phyloP scores from a whole-genome alignment of 176 grass and related monocot genomes.

The Eleusine coracana region DNA sequence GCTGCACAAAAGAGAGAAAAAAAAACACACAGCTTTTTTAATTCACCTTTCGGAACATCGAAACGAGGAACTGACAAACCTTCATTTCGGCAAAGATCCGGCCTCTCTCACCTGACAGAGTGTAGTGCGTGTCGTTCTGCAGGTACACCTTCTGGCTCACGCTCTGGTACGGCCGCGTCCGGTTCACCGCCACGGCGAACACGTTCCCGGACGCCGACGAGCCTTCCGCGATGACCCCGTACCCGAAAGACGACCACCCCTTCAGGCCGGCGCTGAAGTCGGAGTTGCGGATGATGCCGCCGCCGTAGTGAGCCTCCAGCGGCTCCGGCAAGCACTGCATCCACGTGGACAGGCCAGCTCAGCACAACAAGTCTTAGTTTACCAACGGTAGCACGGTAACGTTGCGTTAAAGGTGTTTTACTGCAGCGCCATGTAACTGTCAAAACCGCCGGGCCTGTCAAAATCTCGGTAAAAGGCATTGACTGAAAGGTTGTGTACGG shows the following conservation, averaged over 20 bases:
- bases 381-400: not conserved
- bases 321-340: constrained; percentile 84
- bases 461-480: constrained; percentile 38
- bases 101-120: constrained; percentile 64
- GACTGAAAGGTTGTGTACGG: constrained; percentile 29
- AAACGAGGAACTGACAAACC: not conserved
- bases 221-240: constrained; percentile 39
- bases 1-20: constrained; percentile 40
- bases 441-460: constrained; percentile 26
- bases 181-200: constrained; percentile 45
- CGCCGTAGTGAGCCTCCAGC: constrained; percentile 65
- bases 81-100: not conserved
- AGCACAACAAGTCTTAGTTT: not conserved
- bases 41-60: not conserved
- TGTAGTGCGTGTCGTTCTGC: constrained; percentile 70
- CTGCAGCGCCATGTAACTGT: constrained; percentile 4
- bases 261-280: constrained; percentile 58
- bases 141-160: constrained; percentile 81
- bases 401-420: not conserved
- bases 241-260: constrained; percentile 68
- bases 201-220: constrained; percentile 55
- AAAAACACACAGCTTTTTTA: not conserved
- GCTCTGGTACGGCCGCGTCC: constrained; percentile 61
- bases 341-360: not conserved
- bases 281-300: constrained; percentile 79